A percentile compares a stretch with the other conserved stretches of the same genome.
phyloP scores from a whole-genome alignment of 371 early-diverging fungal genomes.

The Actinomortierella wolfii region DNA sequence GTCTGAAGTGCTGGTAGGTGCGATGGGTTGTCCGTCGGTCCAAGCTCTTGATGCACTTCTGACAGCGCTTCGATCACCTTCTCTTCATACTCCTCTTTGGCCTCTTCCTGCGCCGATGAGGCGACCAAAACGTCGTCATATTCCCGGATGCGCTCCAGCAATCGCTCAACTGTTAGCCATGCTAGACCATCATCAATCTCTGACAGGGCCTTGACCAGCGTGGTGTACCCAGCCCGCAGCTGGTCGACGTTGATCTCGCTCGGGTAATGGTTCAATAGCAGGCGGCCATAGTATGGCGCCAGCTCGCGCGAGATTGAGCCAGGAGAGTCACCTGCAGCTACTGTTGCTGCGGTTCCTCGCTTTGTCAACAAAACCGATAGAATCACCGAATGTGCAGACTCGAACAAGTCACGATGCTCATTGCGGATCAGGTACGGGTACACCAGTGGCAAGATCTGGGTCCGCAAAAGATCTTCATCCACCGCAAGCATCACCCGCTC shows the following conservation, averaged over 20 bases:
- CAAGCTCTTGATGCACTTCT: constrained; percentile 21
- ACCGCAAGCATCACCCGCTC: constrained; percentile 56
- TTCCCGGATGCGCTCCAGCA: constrained; percentile 50
- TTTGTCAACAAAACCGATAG: constrained; percentile 61
- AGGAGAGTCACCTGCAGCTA: constrained; percentile 55
- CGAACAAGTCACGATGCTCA: constrained; percentile 57
- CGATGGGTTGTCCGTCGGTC: constrained; percentile 17
- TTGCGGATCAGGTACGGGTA: constrained; percentile 57
- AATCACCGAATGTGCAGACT: constrained; percentile 64
- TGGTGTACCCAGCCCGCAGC: constrained; percentile 60
- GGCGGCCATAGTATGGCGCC: constrained; percentile 47
- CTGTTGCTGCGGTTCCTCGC: constrained; percentile 48
- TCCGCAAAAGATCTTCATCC: constrained; percentile 54
- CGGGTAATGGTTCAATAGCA: constrained; percentile 57
- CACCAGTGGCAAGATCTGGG: constrained; percentile 57
- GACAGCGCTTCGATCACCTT: constrained; percentile 10
- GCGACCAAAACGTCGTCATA: constrained; percentile 26
- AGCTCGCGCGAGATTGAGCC: constrained; percentile 48
- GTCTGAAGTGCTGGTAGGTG: no score
- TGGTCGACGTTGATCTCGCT: constrained; percentile 62
- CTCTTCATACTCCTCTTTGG: constrained; percentile 1
- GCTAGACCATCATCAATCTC: constrained; percentile 64
- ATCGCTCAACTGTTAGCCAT: constrained; percentile 60
- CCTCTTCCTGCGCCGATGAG: no score
- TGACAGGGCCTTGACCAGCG: constrained; percentile 60